Conservation (phyloP, 2,329 filamentous ascomycete species). For the Juglanconis oblonga region DNA sequence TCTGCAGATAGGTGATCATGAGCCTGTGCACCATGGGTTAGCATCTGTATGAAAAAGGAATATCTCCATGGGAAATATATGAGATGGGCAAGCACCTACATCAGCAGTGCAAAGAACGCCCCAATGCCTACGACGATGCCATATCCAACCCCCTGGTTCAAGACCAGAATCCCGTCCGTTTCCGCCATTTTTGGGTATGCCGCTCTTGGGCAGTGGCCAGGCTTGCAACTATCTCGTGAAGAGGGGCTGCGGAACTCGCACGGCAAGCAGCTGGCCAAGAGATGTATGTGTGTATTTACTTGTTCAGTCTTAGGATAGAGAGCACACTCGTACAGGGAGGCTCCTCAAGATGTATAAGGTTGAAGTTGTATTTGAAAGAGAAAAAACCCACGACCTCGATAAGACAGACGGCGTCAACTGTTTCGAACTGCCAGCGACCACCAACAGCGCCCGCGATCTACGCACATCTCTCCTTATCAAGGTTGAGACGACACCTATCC, state of each 20-base stretch:
- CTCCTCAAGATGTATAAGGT: too few species aligned
- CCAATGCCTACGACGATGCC: slow-evolving; percentile 49
- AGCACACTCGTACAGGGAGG: background rate
- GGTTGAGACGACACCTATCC: background rate
- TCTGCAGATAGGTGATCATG: slow-evolving; percentile 38
- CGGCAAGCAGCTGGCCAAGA: too few species aligned
- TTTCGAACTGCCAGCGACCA: too few species aligned
- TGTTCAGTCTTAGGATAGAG: background rate
- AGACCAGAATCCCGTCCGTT: slow-evolving; percentile 8
- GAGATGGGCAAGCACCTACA: slow-evolving; percentile 23
- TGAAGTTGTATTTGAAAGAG: too few species aligned
- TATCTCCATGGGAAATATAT: background rate
- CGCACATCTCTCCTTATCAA: slow-evolving; percentile 1
- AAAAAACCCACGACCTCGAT: background rate
- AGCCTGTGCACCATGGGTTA: slow-evolving; percentile 20
- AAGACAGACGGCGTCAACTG: background rate
- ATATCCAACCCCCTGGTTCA: slow-evolving; percentile 37
- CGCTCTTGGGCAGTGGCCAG: background rate
- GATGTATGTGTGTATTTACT: background rate
- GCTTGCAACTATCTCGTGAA: background rate
- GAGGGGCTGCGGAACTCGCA: too few species aligned
- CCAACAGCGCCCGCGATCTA: background rate
- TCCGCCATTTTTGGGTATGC: background rate
- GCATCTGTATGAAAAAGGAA: too few species aligned
- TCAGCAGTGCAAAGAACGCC: slow-evolving; percentile 38